These are phyloP conservation scores for Calvatia gigantea DNA, from an alignment of 768 basidiomycete species.

Conservation along the genomic window DNA sequence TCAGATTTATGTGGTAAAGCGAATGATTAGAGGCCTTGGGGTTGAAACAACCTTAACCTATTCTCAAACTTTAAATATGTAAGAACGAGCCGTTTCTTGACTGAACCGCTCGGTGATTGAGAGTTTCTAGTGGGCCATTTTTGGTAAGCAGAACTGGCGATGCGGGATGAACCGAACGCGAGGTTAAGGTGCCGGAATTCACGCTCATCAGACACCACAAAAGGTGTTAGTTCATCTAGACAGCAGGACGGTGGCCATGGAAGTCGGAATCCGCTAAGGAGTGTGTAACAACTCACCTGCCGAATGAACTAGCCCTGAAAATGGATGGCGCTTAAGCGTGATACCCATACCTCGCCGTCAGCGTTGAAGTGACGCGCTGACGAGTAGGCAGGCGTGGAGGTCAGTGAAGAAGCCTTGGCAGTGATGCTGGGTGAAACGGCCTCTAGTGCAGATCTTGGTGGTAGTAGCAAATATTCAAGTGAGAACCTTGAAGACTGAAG, in stretches of 20 bases:
- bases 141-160: conserved; percentile 69
- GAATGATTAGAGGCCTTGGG: conserved; percentile 92
- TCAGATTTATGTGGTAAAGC: conserved; percentile 71
- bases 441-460: conserved; percentile 87
- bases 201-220: conserved; percentile 85
- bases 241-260: no score
- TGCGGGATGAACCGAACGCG: conserved; percentile 68
- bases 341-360: no score
- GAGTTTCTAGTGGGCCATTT: conserved; percentile 82
- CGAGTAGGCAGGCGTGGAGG: conserved; percentile 79
- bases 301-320: no score
- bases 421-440: conserved; percentile 57
- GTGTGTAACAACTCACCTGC: no score
- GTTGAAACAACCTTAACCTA: conserved; percentile 86
- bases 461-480: conserved; percentile 88
- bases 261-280: no score
- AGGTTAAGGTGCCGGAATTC: conserved; percentile 77
- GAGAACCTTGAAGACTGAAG: conserved; percentile 86
- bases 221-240: conserved; percentile 84
- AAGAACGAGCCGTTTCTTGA: conserved; percentile 82
- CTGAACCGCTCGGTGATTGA: conserved; percentile 80
- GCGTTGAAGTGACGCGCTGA: no score
- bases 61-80: conserved; percentile 82
- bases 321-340: no score
- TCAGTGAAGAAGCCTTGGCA: conserved; percentile 77